These are phyloP conservation scores for Pseudogymnoascus sp. DNA, from an alignment of 2,329 filamentous ascomycete genomes.

Conservation along the genomic window DNA sequence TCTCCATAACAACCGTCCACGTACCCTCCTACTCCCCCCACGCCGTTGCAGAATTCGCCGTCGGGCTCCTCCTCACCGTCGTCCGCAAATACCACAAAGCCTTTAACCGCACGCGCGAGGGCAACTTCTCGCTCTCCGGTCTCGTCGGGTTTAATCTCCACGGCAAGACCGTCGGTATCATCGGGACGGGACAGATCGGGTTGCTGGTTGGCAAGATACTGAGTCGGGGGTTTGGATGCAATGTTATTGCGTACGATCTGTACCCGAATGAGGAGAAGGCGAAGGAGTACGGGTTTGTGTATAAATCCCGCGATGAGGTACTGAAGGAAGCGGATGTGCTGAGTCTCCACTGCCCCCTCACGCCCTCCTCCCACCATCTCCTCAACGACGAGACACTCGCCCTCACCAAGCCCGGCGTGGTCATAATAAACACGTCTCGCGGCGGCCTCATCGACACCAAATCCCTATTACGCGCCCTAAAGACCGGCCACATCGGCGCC, in stretches of 20 bases:
- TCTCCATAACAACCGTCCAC: constrained; percentile 53
- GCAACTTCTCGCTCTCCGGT: constrained; percentile 58
- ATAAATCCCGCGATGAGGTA: not conserved
- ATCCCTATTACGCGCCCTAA: constrained; percentile 52
- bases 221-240: constrained; percentile 52
- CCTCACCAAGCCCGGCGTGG: not conserved
- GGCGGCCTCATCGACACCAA: constrained; percentile 54
- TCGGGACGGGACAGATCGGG: constrained; percentile 59
- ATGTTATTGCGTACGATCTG: constrained; percentile 48
- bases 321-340: not conserved
- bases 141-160: constrained; percentile 51
- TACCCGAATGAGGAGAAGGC: not conserved
- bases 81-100: constrained; percentile 60
- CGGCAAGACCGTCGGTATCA: constrained; percentile 57
- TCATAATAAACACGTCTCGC: constrained; percentile 54
- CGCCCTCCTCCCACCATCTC: constrained; percentile 38
- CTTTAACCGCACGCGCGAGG: constrained; percentile 59
- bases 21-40: constrained; percentile 62
- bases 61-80: constrained; percentile 58
- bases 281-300: not conserved
- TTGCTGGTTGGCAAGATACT: constrained; percentile 53
- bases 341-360: constrained; percentile 32
- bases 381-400: constrained; percentile 46
- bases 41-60: constrained; percentile 60
- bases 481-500: constrained; percentile 49